A percentile compares a stretch with the other conserved stretches of the same genome.
Evolutionary conservation across 257 asterid genomes (phyloP).

Genomic region (Penstemon eatonii): DNA sequence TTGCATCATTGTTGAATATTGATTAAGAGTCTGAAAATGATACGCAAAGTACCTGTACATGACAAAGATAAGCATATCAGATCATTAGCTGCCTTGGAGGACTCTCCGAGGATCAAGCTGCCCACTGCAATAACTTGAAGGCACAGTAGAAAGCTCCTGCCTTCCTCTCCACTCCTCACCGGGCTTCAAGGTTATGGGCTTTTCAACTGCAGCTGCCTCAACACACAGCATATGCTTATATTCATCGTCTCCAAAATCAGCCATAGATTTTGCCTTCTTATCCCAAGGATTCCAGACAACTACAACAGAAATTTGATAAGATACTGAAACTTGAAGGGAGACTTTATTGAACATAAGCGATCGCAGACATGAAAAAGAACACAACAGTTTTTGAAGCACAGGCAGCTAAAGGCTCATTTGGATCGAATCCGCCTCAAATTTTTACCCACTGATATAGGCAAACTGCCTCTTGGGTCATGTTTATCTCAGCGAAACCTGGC

Average conservation of each 20-base stretch:
- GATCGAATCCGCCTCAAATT: too few species aligned
- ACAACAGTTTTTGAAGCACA: too few species aligned
- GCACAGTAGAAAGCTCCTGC: constrained; percentile 88
- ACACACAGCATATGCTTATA: constrained; percentile 89
- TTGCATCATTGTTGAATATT: too few species aligned
- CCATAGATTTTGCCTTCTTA: constrained; percentile 77
- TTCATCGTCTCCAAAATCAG: constrained; percentile 82
- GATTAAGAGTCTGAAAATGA: constrained; percentile 2
- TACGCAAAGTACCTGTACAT: constrained; percentile 55
- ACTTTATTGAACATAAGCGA: too few species aligned
- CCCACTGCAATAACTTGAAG: constrained; percentile 89
- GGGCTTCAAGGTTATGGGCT: constrained; percentile 83
- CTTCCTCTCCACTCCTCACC: constrained; percentile 99
- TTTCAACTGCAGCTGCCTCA: constrained; percentile 92
- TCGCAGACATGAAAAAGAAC: too few species aligned
- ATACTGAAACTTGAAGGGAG: not conserved
- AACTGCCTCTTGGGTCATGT: too few species aligned
- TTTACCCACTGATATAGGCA: too few species aligned
- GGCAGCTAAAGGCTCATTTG: too few species aligned
- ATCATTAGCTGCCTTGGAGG: constrained; percentile 65
- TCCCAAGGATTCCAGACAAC: constrained; percentile 99
- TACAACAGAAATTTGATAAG: constrained; percentile 27
- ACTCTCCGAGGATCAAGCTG: constrained; percentile 95
- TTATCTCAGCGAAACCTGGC: too few species aligned
- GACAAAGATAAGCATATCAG: constrained; percentile 29